Evolutionary conservation across 192 early-diverging fungal species (phyloP).

Genomic region (Nowakowskiella sp.): DNA sequence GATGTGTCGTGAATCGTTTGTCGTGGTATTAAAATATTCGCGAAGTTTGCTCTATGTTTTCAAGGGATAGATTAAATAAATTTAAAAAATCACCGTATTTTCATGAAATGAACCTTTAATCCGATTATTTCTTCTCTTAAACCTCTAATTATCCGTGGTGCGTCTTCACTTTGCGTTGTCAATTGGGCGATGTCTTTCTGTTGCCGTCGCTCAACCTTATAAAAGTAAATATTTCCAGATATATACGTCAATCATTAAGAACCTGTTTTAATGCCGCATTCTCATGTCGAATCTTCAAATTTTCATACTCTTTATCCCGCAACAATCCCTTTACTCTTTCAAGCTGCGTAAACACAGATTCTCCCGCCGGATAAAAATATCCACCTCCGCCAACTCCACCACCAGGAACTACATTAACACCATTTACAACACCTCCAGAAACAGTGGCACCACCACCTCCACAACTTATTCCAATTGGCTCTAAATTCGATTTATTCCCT

Average conservation of each 20-base stretch:
- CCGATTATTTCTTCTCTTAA: constrained; percentile 38
- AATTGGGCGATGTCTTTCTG: constrained; percentile 43
- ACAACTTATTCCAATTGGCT: too few species aligned
- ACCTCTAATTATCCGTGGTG: constrained; percentile 35
- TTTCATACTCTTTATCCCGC: constrained; percentile 38
- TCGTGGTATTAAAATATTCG: constrained; percentile 35
- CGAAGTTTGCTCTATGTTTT: constrained; percentile 38
- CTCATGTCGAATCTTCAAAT: constrained; percentile 36
- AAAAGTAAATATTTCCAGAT: not conserved
- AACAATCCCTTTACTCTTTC: constrained; percentile 31
- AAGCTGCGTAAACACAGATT: constrained; percentile 19
- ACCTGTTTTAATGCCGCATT: constrained; percentile 45
- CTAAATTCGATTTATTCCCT: too few species aligned
- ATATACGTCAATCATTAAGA: constrained; percentile 6
- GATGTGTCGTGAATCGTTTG: constrained; percentile 31
- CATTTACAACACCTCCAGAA: too few species aligned
- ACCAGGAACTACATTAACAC: too few species aligned
- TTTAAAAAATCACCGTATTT: not conserved
- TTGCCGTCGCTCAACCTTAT: constrained; percentile 43
- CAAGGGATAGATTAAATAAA: constrained; percentile 2
- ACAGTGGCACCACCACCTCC: too few species aligned
- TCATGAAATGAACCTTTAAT: constrained; percentile 28
- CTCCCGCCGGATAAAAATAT: too few species aligned
- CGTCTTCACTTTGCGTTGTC: constrained; percentile 36
- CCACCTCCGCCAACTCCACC: too few species aligned